A percentile compares a stretch with the other conserved stretches of the same genome.
Evolutionary conservation across 129 eudicot genomes (phyloP).

Genomic region (Centella asiatica): DNA sequence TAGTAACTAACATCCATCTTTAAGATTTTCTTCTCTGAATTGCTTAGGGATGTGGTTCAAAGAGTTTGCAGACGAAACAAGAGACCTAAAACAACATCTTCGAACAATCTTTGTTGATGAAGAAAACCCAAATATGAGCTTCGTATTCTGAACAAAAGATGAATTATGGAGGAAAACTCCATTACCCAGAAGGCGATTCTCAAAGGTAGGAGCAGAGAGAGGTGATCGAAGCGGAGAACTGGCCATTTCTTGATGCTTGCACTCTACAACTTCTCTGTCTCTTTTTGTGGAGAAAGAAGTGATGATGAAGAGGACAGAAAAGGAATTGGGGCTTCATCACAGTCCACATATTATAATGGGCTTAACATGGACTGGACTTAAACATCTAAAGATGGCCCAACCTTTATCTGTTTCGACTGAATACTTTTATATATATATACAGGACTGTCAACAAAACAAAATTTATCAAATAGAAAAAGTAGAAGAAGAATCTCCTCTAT

Average conservation of each 20-base stretch:
- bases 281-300: background rate
- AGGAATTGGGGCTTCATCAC: background rate
- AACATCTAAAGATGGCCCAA: too few relatives aligned
- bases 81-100: slow-evolving; percentile 39
- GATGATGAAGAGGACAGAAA: background rate
- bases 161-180: slow-evolving; percentile 18
- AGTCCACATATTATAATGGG: slow-evolving; percentile 2
- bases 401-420: too few relatives aligned
- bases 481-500: too few relatives aligned
- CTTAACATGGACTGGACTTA: background rate
- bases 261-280: background rate
- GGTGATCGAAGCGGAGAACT: slow-evolving; percentile 41
- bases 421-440: too few relatives aligned
- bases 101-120: slow-evolving; percentile 16
- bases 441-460: too few relatives aligned
- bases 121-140: slow-evolving; percentile 22
- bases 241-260: slow-evolving; percentile 19
- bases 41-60: slow-evolving; percentile 61
- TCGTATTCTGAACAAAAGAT: slow-evolving; percentile 34
- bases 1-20: slow-evolving; percentile 58
- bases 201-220: slow-evolving; percentile 29
- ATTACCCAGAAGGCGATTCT: slow-evolving; percentile 24
- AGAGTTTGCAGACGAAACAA: slow-evolving; percentile 25
- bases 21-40: slow-evolving; percentile 71
- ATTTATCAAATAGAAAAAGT: too few relatives aligned